Conservation (phyloP, 2,329 filamentous ascomycete species). For the Colletotrichum aenigma region DNA sequence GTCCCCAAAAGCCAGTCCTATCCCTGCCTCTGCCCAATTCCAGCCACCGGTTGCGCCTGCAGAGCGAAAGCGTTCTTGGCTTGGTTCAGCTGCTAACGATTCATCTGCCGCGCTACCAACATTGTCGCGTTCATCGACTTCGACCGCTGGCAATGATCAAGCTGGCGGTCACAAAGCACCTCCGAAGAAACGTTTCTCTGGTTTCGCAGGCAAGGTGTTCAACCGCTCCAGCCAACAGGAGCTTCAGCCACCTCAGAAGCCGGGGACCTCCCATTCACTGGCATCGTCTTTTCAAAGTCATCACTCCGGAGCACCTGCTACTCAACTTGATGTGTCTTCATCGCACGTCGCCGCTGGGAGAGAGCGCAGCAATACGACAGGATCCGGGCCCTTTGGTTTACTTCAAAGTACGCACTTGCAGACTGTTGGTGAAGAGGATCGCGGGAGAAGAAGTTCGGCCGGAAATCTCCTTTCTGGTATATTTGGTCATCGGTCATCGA, state of each 20-base stretch:
- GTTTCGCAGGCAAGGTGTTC: conserved; percentile 33
- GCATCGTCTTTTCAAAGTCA: conserved; percentile 24
- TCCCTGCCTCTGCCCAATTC: conserved; percentile 17
- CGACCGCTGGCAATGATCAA: conserved; percentile 24
- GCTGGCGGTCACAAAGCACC: not conserved
- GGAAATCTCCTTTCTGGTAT: conserved; percentile 26
- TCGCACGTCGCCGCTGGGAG: not conserved
- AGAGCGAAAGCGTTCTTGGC: conserved; percentile 45
- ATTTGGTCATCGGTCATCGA: conserved; percentile 24
- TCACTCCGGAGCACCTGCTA: not conserved
- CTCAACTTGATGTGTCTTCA: not conserved
- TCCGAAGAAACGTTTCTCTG: conserved; percentile 53
- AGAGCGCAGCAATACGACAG: conserved; percentile 25
- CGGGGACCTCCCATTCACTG: conserved; percentile 24
- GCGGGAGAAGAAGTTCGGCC: conserved; percentile 24
- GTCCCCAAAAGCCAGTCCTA: conserved; percentile 22
- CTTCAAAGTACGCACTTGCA: not conserved
- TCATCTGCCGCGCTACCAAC: conserved; percentile 1
- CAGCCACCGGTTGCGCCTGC: conserved; percentile 22
- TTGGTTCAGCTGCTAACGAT: conserved; percentile 29
- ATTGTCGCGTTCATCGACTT: conserved; percentile 28
- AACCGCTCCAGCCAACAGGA: conserved; percentile 25
- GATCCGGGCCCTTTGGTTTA: conserved; percentile 12
- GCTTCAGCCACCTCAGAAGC: conserved; percentile 12
- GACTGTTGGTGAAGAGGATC: conserved; percentile 22